A percentile compares a stretch with the other conserved stretches of the same genome.
Evolutionary conservation across 2,329 filamentous ascomycete genomes (phyloP).

Genomic region (Zymoseptoria crescenta): DNA sequence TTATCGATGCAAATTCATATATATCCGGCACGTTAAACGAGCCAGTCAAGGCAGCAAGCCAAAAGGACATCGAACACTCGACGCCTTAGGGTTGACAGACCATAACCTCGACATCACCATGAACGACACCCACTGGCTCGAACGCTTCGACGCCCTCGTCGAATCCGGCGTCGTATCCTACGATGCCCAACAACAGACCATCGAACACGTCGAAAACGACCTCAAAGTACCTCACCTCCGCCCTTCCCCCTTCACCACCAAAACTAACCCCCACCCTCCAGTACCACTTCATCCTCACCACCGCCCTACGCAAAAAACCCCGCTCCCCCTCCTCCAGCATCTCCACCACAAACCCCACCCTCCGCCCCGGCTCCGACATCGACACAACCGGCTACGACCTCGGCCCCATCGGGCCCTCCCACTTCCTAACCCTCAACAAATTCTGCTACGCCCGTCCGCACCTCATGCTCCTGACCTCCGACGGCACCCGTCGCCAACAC

Average conservation of each 20-base stretch:
- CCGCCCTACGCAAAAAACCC: conserved; percentile 1
- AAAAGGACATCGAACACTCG: neutral
- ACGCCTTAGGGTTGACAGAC: neutral
- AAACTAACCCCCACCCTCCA: neutral
- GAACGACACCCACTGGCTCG: neutral
- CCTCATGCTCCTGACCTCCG: conserved; percentile 4
- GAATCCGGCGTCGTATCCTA: neutral
- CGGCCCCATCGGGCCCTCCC: neutral
- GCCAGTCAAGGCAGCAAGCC: neutral
- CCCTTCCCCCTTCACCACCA: neutral
- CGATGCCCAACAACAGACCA: neutral
- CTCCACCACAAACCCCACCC: neutral
- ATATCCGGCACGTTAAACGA: too few species aligned
- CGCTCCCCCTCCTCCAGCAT: neutral
- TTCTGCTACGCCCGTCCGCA: conserved; percentile 3
- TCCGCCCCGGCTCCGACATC: conserved; percentile 2
- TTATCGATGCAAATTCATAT: too few species aligned
- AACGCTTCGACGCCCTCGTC: conserved; percentile 1
- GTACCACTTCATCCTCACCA: conserved; percentile 2
- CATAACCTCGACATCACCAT: neutral
- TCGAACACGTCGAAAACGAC: neutral
- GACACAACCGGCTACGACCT: neutral
- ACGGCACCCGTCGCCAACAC: neutral
- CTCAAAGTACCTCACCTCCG: neutral
- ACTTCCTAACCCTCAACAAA: conserved; percentile 2